phyloP scores from a whole-genome alignment of 768 basidiomycete species.

The Boletus rufocinnamomeus region DNA sequence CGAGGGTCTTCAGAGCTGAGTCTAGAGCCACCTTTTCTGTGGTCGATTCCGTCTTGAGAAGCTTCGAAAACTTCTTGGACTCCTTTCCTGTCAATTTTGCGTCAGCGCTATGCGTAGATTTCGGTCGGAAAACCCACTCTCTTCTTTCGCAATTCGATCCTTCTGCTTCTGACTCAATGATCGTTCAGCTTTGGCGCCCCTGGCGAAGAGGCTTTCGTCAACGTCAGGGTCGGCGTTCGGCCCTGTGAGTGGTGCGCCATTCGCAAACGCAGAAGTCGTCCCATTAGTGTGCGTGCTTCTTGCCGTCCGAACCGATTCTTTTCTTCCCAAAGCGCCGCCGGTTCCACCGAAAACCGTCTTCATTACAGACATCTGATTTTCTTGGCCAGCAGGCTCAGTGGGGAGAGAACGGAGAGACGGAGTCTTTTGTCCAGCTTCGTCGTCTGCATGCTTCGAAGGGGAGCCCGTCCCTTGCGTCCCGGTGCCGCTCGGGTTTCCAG shows the following conservation, averaged over 20 bases:
- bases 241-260: constrained; percentile 56
- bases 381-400: constrained; percentile 11
- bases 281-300: constrained; percentile 20
- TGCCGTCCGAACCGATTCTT: constrained; percentile 26
- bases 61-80: constrained; percentile 61
- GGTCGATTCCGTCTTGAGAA: constrained; percentile 70
- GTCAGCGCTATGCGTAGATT: not conserved
- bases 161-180: constrained; percentile 52
- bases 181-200: constrained; percentile 50
- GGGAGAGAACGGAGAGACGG: constrained; percentile 32
- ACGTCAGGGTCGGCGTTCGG: constrained; percentile 45
- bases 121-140: constrained; percentile 41
- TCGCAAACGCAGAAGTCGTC: constrained; percentile 43
- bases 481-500: not conserved
- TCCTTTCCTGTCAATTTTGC: constrained; percentile 48
- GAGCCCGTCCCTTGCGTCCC: not conserved
- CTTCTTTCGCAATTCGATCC: constrained; percentile 50
- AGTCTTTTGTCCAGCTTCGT: not conserved
- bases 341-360: not conserved
- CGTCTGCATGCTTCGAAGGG: not conserved
- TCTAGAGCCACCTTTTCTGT: constrained; percentile 64
- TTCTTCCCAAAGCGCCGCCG: constrained; percentile 12
- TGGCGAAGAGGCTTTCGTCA: constrained; percentile 41
- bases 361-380: not conserved
- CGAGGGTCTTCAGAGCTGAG: constrained; percentile 63